Percentiles rank a stretch among this genome's conserved stretches.
These are phyloP conservation scores for Hyphopichia buzzinii DNA, from an alignment of 1,139 yeast genomes.

Conservation along the genomic window DNA sequence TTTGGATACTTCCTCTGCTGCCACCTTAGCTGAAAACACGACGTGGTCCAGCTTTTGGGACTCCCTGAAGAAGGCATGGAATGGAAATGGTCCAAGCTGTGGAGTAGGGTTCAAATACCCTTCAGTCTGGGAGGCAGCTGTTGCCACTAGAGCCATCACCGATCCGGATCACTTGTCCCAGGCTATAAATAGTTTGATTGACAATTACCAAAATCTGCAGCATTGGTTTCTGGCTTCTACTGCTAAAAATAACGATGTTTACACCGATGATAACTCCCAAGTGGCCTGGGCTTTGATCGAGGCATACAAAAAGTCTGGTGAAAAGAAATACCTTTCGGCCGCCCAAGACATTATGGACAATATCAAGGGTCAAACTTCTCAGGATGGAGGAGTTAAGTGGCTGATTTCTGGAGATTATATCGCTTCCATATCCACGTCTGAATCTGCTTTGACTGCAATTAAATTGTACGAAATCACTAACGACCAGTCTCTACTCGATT, in stretches of 20 bases:
- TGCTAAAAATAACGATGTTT: conserved; percentile 25
- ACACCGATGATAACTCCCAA: conserved; percentile 36
- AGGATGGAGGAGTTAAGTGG: conserved; percentile 33
- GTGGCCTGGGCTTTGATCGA: conserved; percentile 30
- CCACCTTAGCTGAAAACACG: conserved; percentile 7
- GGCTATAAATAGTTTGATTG: conserved; percentile 3
- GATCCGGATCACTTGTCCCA: background rate
- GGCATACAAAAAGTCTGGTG: conserved; percentile 19
- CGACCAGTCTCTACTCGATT: conserved; percentile 17
- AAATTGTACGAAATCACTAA: conserved; percentile 19
- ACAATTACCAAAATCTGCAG: conserved; percentile 1
- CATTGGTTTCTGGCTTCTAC: conserved; percentile 29
- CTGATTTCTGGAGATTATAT: conserved; percentile 20
- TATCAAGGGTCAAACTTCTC: conserved; percentile 16
- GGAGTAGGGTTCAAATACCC: conserved; percentile 1
- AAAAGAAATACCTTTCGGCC: conserved; percentile 13
- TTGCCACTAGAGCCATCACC: conserved; percentile 16
- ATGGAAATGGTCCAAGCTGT: conserved; percentile 10
- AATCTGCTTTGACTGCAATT: conserved; percentile 33
- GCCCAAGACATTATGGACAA: conserved; percentile 17
- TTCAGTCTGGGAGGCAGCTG: conserved; percentile 5
- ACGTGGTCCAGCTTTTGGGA: conserved; percentile 16
- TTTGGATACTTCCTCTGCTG: conserved; percentile 4
- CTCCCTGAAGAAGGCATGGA: conserved; percentile 10
- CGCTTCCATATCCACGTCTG: conserved; percentile 35